phyloP scores from a whole-genome alignment of 352 stramenopile genomes.

The Lagenidium sp. region DNA sequence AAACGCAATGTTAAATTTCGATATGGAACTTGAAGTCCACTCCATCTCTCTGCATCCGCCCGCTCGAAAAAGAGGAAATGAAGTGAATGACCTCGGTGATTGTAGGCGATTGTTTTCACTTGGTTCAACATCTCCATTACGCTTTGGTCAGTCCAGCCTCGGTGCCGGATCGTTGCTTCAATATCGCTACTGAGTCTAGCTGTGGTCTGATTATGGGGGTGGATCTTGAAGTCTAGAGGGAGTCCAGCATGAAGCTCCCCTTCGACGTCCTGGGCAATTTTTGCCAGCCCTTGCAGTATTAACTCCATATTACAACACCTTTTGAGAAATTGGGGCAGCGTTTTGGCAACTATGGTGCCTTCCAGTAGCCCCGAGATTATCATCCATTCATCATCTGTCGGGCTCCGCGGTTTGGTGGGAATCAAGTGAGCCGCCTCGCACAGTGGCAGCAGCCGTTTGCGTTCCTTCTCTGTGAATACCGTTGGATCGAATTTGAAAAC shows the following conservation, averaged over 20 bases:
- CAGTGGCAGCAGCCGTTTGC: not conserved
- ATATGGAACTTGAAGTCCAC: conserved; percentile 1
- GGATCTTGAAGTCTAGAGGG: not conserved
- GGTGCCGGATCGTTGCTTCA: not conserved
- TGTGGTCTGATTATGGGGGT: conserved; percentile 2
- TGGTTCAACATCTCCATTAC: not conserved
- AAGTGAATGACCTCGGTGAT: not conserved
- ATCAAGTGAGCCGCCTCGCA: not conserved
- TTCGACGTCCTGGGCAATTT: not conserved
- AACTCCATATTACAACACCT: conserved; percentile 3
- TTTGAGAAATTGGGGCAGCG: conserved; percentile 9
- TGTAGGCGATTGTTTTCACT: conserved; percentile 4
- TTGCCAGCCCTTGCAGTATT: not conserved
- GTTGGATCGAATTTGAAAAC: not conserved
- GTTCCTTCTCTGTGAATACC: not conserved
- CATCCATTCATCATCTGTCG: conserved; percentile 2
- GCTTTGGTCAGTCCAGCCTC: not conserved
- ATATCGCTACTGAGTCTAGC: not conserved
- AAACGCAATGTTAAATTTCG: not conserved
- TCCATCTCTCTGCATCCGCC: not conserved
- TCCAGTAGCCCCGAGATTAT: conserved; percentile 3
- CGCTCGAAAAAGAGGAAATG: conserved; percentile 8
- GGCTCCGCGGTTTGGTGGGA: not conserved
- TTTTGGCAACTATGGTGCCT: not conserved
- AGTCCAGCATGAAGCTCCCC: conserved; percentile 2